Conservation (phyloP, 306 rosid species). For the Dalbergia oliveri region DNA sequence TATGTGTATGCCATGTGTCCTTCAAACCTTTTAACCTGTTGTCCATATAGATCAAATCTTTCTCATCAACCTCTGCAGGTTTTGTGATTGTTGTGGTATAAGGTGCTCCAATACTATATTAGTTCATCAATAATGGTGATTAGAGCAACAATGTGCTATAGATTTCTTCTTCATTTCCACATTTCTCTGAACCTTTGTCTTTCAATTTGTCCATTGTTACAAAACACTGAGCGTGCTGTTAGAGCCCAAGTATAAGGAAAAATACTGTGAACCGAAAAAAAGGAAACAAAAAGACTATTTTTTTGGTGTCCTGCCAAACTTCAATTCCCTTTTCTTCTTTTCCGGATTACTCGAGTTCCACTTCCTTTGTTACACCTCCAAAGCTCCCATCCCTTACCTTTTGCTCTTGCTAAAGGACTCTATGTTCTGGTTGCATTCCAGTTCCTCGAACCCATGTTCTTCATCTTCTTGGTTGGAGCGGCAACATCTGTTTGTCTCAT, state of each 20-base stretch:
- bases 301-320: conserved; percentile 47
- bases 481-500: conserved; percentile 35
- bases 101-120: neutral
- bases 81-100: conserved; percentile 25
- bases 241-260: conserved; percentile 48
- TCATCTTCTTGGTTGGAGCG: conserved; percentile 66
- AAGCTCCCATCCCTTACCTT: conserved; percentile 60
- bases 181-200: conserved; percentile 41
- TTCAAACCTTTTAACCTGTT: neutral
- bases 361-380: conserved; percentile 60
- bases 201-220: conserved; percentile 38
- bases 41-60: conserved; percentile 22
- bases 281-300: neutral
- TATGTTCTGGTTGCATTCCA: conserved; percentile 63
- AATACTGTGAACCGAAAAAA: too few species aligned
- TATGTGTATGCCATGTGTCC: neutral
- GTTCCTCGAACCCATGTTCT: conserved; percentile 62
- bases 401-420: conserved; percentile 60
- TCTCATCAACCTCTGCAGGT: conserved; percentile 41
- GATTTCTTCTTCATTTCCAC: conserved; percentile 13
- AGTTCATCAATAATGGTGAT: conserved; percentile 42
- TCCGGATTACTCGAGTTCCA: conserved; percentile 43
- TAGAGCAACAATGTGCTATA: conserved; percentile 45
- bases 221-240: conserved; percentile 48
- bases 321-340: conserved; percentile 61